Conservation (phyloP, 1,284 basidiomycete genomes). For the Takashimella koratensis region DNA sequence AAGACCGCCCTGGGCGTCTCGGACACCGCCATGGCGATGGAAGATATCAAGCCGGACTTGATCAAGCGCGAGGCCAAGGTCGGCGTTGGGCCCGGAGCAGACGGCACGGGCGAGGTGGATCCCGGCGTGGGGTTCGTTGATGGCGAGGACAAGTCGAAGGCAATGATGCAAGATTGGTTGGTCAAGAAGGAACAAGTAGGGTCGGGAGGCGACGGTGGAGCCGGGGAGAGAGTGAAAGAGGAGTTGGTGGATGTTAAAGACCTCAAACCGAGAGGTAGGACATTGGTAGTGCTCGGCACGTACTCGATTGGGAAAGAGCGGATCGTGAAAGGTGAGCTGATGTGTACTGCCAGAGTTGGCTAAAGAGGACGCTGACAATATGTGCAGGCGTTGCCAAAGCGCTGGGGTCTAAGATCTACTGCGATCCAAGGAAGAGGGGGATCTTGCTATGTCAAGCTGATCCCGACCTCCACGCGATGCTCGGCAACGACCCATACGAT, state of each 20-base stretch:
- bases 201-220: too few relatives aligned
- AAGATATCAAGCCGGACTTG: slow-evolving; percentile 32
- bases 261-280: slow-evolving; percentile 37
- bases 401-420: slow-evolving; percentile 81
- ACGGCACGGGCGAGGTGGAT: slow-evolving; percentile 28
- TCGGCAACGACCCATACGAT: slow-evolving; percentile 71
- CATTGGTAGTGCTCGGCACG: slow-evolving; percentile 85
- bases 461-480: slow-evolving; percentile 69
- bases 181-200: slow-evolving; percentile 40
- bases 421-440: slow-evolving; percentile 73
- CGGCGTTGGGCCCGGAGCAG: slow-evolving; percentile 29
- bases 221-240: slow-evolving; percentile 28
- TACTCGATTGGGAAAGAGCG: slow-evolving; percentile 98
- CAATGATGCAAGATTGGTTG: slow-evolving; percentile 52
- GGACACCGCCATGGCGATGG: neutral
- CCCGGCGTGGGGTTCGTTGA: neutral
- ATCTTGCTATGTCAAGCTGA: slow-evolving; percentile 79
- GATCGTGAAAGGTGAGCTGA: slow-evolving; percentile 75
- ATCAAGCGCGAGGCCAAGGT: slow-evolving; percentile 44
- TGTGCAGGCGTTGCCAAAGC: slow-evolving; percentile 85
- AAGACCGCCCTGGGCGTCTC: neutral
- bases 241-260: slow-evolving; percentile 29
- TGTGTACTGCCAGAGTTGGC: too few relatives aligned
- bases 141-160: slow-evolving; percentile 38
- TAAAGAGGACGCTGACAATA: too few relatives aligned